Evolutionary conservation across 1,284 basidiomycete genomes (phyloP), one percentile per base, ranked within the genome.

Genomic region (Pholiota adiposa): DNA sequence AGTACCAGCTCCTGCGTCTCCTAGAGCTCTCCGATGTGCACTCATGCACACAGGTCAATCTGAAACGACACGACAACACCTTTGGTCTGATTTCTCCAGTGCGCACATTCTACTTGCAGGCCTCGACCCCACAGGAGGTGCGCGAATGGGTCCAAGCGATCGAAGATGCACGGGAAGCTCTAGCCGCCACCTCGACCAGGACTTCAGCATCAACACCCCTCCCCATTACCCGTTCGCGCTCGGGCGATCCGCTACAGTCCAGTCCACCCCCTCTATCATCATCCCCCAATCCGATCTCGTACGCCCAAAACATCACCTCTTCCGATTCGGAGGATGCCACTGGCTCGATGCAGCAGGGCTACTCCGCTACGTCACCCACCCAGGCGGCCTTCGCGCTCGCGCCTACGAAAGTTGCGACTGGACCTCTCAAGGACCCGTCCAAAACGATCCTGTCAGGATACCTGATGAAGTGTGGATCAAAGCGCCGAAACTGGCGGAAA

Each of bases 401-500:
- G 5, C 83, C 83, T 3, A 71, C 75, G 31, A 79, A 77, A 63
- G 64, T 64, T 58, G 56, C 63, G 31, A 58, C 70, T 21, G 59
- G 67, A 16, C 59, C 72, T 9, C 67, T 71, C 53, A 83, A 83
- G 31, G 90, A 90, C 67, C 80, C 84, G 5, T 78, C 84, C 21
- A 95, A 94, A 76, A 78, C 88, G 49, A 88, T 97, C 29, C 72
- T 96, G 4, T 87, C 90, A 29, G 96, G 96, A 1, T 99, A 99
- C 73, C 79, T 99, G 62, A 97, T 97, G 93, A 99, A 99, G 73
- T 96, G 96, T 73, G 95, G 95, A 44, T 89, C 89, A 52, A 94
- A 97, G 66, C 86, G 96, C 67, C 90, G 94, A 69, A 93, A 89
- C 61, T 99, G 97, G 97, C 83, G 95, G 60, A 99, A 99, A 77